A percentile compares a stretch with the other conserved stretches of the same genome.
Conservation (phyloP, 108 stramenopile species). For the Cyclotella baltica region DNA sequence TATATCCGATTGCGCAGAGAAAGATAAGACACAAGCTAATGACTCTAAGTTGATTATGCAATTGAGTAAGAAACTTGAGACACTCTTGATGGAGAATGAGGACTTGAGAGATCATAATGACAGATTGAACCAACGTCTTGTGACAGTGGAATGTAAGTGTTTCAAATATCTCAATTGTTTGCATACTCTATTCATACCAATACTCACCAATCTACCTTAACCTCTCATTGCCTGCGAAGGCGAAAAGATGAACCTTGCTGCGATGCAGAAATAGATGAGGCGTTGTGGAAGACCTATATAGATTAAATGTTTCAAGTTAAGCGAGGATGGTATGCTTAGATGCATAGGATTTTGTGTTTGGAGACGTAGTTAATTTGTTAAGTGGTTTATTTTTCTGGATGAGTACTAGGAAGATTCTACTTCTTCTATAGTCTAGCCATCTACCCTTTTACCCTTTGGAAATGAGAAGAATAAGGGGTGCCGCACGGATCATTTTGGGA, state of each 20-base stretch:
- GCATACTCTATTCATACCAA: background rate
- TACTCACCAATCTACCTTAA: background rate
- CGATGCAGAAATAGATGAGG: conserved; percentile 5
- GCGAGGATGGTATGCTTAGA: too few relatives aligned
- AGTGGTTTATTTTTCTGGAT: too few relatives aligned
- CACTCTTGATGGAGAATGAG: conserved; percentile 92
- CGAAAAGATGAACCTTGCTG: conserved; percentile 36
- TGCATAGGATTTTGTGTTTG: too few relatives aligned
- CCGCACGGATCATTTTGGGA: too few relatives aligned
- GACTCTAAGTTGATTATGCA: conserved; percentile 94
- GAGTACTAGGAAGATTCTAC: too few relatives aligned
- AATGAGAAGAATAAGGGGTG: too few relatives aligned
- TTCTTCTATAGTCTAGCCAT: too few relatives aligned
- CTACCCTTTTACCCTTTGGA: too few relatives aligned
- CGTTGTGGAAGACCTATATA: too few relatives aligned
- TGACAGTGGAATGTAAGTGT: conserved; percentile 83
- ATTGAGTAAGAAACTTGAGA: conserved; percentile 92
- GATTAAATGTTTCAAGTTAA: too few relatives aligned
- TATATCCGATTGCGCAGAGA: conserved; percentile 76
- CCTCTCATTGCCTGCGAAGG: conserved; percentile 5
- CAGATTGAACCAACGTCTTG: conserved; percentile 81
- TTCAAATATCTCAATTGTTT: background rate
- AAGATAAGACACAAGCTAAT: conserved; percentile 89
- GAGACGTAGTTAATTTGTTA: too few relatives aligned
- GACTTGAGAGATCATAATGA: conserved; percentile 91